Evolutionary conservation across 768 basidiomycete genomes (phyloP).

Genomic region (Pulveroboletus sp.): DNA sequence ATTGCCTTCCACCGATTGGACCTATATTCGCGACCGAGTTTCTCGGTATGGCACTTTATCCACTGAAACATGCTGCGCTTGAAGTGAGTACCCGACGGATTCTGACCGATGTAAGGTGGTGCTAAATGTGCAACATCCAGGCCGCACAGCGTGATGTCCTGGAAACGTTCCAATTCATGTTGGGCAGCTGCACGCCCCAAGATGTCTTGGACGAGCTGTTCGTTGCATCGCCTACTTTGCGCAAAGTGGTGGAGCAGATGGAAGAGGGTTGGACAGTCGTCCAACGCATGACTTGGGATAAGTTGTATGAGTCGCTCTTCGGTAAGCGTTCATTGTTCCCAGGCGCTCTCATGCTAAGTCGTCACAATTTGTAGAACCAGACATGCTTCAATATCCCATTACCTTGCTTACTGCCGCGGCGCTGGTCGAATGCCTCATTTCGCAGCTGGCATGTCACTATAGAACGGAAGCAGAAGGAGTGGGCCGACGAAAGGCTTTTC

Average conservation of each 20-base stretch:
- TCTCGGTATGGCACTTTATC: constrained; percentile 45
- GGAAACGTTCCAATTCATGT: constrained; percentile 40
- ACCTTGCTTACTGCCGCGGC: constrained; percentile 53
- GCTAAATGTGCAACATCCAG: constrained; percentile 28
- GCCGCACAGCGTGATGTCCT: constrained; percentile 55
- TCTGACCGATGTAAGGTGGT: not conserved
- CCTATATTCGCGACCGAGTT: constrained; percentile 53
- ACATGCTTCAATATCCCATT: constrained; percentile 49
- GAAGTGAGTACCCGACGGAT: constrained; percentile 41
- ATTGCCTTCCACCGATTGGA: constrained; percentile 52
- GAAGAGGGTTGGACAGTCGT: constrained; percentile 45
- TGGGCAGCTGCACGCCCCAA: constrained; percentile 52
- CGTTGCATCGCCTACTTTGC: constrained; percentile 51
- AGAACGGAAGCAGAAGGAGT: constrained; percentile 25
- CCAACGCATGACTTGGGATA: constrained; percentile 46
- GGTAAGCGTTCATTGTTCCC: constrained; percentile 13
- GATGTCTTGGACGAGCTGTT: constrained; percentile 56
- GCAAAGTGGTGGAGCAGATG: constrained; percentile 32
- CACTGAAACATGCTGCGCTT: constrained; percentile 43
- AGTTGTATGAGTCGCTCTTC: constrained; percentile 44
- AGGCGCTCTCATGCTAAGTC: too few relatives aligned
- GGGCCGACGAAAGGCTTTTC: constrained; percentile 5
- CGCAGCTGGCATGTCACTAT: constrained; percentile 37
- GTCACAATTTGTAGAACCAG: constrained; percentile 39
- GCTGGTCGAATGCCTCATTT: constrained; percentile 43